Evolutionary conservation across 768 basidiomycete genomes (phyloP).

Genomic region (Lactarius hatsudake): DNA sequence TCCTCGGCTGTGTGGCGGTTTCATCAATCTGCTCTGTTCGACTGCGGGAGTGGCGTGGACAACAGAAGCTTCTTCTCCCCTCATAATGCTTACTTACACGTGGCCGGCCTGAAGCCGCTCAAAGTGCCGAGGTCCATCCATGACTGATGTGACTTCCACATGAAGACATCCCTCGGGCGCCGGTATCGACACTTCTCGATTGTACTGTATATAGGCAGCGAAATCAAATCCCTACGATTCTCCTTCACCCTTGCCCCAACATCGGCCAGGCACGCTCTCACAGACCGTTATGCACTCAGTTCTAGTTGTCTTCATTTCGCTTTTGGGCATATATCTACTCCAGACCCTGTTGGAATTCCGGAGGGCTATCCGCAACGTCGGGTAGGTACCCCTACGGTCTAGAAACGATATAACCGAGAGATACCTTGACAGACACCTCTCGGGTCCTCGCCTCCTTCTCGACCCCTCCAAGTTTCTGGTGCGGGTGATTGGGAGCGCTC

Average conservation of each 20-base stretch:
- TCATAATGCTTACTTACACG: too few relatives aligned
- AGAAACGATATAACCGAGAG: background rate
- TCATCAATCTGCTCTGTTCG: too few relatives aligned
- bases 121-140: too few relatives aligned
- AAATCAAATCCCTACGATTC: background rate
- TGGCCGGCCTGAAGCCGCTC: too few relatives aligned
- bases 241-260: background rate
- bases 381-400: background rate
- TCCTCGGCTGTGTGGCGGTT: too few relatives aligned
- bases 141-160: too few relatives aligned
- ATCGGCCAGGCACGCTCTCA: background rate
- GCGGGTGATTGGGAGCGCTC: background rate
- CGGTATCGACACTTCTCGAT: too few relatives aligned
- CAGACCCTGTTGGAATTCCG: conserved; percentile 5
- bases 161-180: too few relatives aligned
- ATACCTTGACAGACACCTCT: conserved; percentile 4
- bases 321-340: conserved; percentile 3
- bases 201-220: too few relatives aligned
- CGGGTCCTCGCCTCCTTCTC: conserved; percentile 13
- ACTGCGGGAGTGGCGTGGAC: too few relatives aligned
- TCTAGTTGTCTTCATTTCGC: background rate
- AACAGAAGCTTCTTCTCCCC: too few relatives aligned
- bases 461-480: background rate
- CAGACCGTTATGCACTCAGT: background rate
- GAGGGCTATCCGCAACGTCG: conserved; percentile 1